Percentiles rank a stretch among this genome's conserved stretches.
Evolutionary conservation across 345 rosid species (phyloP).

Genomic region (Passiflora organensis): DNA sequence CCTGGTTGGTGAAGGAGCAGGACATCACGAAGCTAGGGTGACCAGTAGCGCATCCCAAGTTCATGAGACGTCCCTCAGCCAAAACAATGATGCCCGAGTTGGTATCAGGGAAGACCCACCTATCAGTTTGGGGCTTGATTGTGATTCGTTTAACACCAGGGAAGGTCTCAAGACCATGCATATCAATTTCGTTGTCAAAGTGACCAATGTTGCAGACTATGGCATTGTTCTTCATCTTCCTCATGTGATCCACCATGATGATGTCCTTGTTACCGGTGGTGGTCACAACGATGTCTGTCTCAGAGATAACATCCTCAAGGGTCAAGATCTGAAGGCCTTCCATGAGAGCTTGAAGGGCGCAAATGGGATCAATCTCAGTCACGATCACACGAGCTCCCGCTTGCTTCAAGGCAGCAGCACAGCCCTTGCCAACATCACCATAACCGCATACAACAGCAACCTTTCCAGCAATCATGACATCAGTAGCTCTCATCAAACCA

Average conservation of each 20-base stretch:
- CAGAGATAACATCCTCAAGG: slow-evolving; percentile 60
- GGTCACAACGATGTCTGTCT: slow-evolving; percentile 80
- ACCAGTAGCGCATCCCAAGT: slow-evolving; percentile 94
- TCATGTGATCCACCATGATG: slow-evolving; percentile 86
- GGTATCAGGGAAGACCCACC: slow-evolving; percentile 40
- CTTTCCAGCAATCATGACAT: slow-evolving; percentile 94
- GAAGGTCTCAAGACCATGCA: slow-evolving; percentile 72
- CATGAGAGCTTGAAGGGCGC: slow-evolving; percentile 90
- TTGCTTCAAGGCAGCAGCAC: slow-evolving; percentile 84
- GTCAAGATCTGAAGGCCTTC: slow-evolving; percentile 81
- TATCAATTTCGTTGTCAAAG: slow-evolving; percentile 85
- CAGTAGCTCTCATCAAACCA: slow-evolving; percentile 97
- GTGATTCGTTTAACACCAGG: slow-evolving; percentile 81
- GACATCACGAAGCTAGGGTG: slow-evolving; percentile 98
- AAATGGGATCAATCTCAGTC: slow-evolving; percentile 89
- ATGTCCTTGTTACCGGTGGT: slow-evolving; percentile 94
- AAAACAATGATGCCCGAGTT: slow-evolving; percentile 60
- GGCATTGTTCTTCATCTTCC: slow-evolving; percentile 96
- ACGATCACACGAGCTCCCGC: slow-evolving; percentile 88
- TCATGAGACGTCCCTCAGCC: slow-evolving; percentile 93
- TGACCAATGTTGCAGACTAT: slow-evolving; percentile 97
- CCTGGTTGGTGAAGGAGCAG: slow-evolving; percentile 98
- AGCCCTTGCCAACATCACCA: slow-evolving; percentile 98
- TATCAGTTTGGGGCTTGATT: slow-evolving; percentile 94
- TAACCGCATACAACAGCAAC: slow-evolving; percentile 75